phyloP scores from a whole-genome alignment of 1,139 yeast species.

The Wickerhamomyces sp. region DNA sequence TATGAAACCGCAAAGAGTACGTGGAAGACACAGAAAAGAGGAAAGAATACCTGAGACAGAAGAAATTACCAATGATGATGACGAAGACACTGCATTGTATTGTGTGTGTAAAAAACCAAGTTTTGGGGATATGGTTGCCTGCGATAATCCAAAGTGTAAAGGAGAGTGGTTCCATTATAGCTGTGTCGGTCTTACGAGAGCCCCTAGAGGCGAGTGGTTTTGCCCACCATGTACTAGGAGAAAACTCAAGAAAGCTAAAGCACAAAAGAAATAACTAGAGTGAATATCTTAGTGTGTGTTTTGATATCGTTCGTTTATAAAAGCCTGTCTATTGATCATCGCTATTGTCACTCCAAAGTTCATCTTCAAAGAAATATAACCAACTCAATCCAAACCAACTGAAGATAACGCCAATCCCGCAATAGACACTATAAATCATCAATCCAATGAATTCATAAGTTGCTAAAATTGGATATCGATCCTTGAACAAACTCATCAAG shows the following conservation, averaged over 20 bases:
- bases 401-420: slow-evolving; percentile 78
- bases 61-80: slow-evolving; percentile 29
- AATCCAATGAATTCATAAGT: slow-evolving; percentile 69
- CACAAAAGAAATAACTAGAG: not conserved
- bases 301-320: not conserved
- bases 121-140: slow-evolving; percentile 76
- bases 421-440: slow-evolving; percentile 81
- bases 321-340: slow-evolving; percentile 15
- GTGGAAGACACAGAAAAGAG: not conserved
- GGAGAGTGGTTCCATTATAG: slow-evolving; percentile 76
- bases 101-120: slow-evolving; percentile 68
- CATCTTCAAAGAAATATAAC: slow-evolving; percentile 78
- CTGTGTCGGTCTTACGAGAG: slow-evolving; percentile 64
- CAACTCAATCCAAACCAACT: slow-evolving; percentile 89
- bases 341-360: slow-evolving; percentile 40
- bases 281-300: no score
- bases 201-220: slow-evolving; percentile 71
- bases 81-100: slow-evolving; percentile 43
- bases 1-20: not conserved
- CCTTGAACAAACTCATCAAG: slow-evolving; percentile 51
- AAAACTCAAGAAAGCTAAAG: slow-evolving; percentile 4
- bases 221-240: slow-evolving; percentile 54
- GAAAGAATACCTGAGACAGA: slow-evolving; percentile 15
- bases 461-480: slow-evolving; percentile 43
- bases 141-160: slow-evolving; percentile 68